Base-by-base conservation (phyloP, 73 alveolate genomes). In the Durusdinium trenchii region DNA sequence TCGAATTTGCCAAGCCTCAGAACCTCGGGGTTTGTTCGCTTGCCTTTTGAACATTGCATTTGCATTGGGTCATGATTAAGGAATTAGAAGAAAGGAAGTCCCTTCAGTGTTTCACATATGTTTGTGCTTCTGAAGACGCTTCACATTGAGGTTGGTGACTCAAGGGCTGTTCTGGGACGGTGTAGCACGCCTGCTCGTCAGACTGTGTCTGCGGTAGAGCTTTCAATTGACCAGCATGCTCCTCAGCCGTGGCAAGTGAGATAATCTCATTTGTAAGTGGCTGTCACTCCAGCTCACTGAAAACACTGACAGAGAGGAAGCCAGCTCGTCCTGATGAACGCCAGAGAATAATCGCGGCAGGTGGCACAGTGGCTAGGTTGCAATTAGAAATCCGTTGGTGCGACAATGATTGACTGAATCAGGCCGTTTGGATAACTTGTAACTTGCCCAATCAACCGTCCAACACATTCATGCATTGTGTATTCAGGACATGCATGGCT, bases 141-240 rank as follows among this genome's bases (percentile, higher is more conserved):
- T 40, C 43, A 16, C 35, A 18, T 6, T 43, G 26, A 91, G 97
- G 97, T 91, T 35, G 97, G 97, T 18, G 97, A 91, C 97, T 91
- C 97, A 7, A 48, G 97, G n/a, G 97, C 97, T 1, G 97, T 91
- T 73, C 97, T 91, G 61, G 97, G 97, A 10, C 97, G 97, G 20
- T 91, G 97, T 35, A 91, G 97, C 76, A 91, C 97, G 35, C 97
- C 97, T 0, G 97, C 97, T 3, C 97, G 97, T 23, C 97, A 91
- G 45, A 91, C 97, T 2, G 97, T 91, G 30, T 91, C 97, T 32
- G 97, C 97, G 32, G 97, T 91, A 57, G 97, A 91, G 9, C 97
- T 91, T 9, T 91, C 97, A 76, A 43, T 54, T 46, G 97, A 91
- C 89, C 97, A 91, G 97, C 42, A 40, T 57, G 76, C 50, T 73